Base-by-base conservation (phyloP, 306 rosid species). In the Canavalia ensiformis region DNA sequence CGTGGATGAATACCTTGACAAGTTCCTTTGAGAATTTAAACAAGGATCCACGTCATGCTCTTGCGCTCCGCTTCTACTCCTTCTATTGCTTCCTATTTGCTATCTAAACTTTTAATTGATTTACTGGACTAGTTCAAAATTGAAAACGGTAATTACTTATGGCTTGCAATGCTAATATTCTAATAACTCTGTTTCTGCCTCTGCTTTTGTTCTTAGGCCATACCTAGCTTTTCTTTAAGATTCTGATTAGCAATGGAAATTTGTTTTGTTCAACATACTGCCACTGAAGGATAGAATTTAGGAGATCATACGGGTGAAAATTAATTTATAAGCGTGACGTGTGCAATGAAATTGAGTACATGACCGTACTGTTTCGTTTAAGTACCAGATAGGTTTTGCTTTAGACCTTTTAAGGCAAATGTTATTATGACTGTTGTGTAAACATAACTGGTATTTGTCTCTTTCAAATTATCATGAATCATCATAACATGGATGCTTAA, bases 1-100 rank as follows among this genome's bases (percentile, higher is more conserved):
- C 0, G 99, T 93, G 10, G 98, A 93, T 1, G 91, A 95, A 49
- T 93, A 85, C 73, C 97, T 95, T 54, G 84, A 80, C 10, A 91
- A 83, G 60, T 93, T 95, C 63, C 93, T 88, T 75, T 95, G 91
- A 94, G 76, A 62, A 44, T 18, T 25, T 9, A 28, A 4, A 4
- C 5, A 25, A 2, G 66, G 33, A 25, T 59, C 4, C 46, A 18
- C 39, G 0, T 35, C 30, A 34, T 73, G 66, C 50, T 44, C 62
- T 49, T 55, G 59, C 25, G 0, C 0, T 18, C 25, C 25, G 25
- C 25, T 18, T 18, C 25, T 18, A 18, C 25, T 18, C 25, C 25
- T 18, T 18, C 25, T 18, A 18, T 18, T 18, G 25, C 25, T 18
- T 18, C 25, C 25, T 18, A 18, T 18, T 18, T 18, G 25, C 25